Evolutionary conservation across 1,284 basidiomycete species (phyloP).

Genomic region (Apiotrichum gracile): DNA sequence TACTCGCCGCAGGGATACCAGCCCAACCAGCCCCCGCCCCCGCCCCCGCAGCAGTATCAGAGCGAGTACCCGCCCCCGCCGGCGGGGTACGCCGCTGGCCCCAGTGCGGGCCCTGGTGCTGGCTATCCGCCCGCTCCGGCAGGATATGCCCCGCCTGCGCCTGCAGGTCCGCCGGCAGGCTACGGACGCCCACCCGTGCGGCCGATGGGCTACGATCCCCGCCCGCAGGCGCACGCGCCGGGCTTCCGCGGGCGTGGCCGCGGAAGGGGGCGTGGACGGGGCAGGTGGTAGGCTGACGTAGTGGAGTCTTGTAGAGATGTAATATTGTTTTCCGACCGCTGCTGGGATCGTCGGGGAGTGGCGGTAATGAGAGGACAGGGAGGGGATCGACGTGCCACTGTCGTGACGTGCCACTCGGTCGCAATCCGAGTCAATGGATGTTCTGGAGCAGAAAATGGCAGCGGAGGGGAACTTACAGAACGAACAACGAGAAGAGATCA

Average conservation of each 20-base stretch:
- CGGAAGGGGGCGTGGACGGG: no score
- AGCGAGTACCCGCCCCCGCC: slow-evolving; percentile 1
- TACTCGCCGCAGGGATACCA: background rate
- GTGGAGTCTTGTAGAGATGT: background rate
- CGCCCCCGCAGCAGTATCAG: background rate
- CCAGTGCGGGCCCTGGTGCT: background rate
- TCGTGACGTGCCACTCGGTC: no score
- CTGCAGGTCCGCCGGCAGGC: background rate
- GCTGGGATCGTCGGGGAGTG: no score
- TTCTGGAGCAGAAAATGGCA: no score
- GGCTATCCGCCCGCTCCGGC: background rate
- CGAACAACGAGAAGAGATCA: no score
- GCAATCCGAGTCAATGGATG: no score
- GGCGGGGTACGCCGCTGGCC: background rate
- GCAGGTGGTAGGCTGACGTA: background rate
- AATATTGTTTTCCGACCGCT: no score
- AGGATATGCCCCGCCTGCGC: background rate
- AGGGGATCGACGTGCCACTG: no score
- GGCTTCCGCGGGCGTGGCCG: background rate
- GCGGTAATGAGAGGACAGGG: no score
- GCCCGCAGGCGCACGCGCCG: background rate
- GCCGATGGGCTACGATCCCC: background rate
- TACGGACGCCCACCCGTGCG: background rate
- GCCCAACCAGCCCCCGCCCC: background rate
- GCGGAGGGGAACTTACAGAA: no score